A percentile compares a stretch with the other conserved stretches of the same genome.
Evolutionary conservation across 805 yeast species (phyloP).

Genomic region (Tanozyma kutaoensis): DNA sequence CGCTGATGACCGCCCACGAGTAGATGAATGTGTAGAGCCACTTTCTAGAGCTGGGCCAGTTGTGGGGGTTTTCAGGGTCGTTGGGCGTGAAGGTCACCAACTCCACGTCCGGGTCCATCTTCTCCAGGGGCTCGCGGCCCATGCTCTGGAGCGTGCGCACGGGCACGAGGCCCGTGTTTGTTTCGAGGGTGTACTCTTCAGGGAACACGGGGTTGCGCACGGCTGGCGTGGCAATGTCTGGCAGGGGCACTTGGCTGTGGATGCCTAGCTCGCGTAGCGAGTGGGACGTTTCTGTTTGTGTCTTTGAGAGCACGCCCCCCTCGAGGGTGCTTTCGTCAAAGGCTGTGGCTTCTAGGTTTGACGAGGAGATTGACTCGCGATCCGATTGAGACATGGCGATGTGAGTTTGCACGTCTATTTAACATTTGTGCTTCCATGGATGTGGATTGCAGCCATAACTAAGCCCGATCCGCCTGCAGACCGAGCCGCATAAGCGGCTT

Average conservation of each 20-base stretch:
- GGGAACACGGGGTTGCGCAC: slow-evolving; percentile 69
- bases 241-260: slow-evolving; percentile 35
- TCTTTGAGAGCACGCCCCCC: slow-evolving; percentile 2
- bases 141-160: slow-evolving; percentile 54
- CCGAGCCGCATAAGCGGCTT: too few relatives aligned
- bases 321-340: too few relatives aligned
- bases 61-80: slow-evolving; percentile 86
- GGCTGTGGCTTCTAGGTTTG: too few relatives aligned
- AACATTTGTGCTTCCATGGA: too few relatives aligned
- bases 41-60: slow-evolving; percentile 49
- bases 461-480: too few relatives aligned
- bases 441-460: too few relatives aligned
- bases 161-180: slow-evolving; percentile 80
- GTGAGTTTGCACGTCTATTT: too few relatives aligned
- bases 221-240: slow-evolving; percentile 33
- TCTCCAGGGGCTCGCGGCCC: slow-evolving; percentile 31
- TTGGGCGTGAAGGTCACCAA: slow-evolving; percentile 69
- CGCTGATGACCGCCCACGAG: slow-evolving; percentile 68
- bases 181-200: slow-evolving; percentile 83
- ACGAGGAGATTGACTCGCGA: too few relatives aligned
- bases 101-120: slow-evolving; percentile 53
- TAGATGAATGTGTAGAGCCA: slow-evolving; percentile 60
- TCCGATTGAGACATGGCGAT: too few relatives aligned
- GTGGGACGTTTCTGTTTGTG: slow-evolving; percentile 61
- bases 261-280: slow-evolving; percentile 55